Evolutionary conservation across 352 stramenopile genomes (phyloP), one percentile per base, ranked within the genome.

Genomic region (Blastocystis sp.): DNA sequence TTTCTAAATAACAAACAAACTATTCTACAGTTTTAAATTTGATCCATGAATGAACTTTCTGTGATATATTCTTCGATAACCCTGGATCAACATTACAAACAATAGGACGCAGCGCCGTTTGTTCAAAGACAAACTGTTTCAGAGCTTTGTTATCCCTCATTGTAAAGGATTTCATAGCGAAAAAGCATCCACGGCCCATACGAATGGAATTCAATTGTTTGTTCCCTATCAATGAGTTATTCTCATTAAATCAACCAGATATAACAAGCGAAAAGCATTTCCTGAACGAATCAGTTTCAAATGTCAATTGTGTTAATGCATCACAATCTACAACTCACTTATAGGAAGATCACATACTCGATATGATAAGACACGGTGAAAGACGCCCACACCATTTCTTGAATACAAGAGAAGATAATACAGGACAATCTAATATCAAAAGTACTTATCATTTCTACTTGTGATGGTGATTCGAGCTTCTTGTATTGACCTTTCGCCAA

Each of bases 181-280:
- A 3, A 54, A 81, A 81, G 48, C 70, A 81, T n/a, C 70, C 42
- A 13, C 48, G 11, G 42, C 70, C 48, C 22, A 81, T 17, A n/a
- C 19, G 17, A 19, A 81, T 33, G n/a, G 6, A 44, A 9, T 13
- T 19, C 5, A 81, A 22, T 15, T 17, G 17, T 9, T 9, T 13
- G 35, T 81, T 81, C 4, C 11, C 70, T 81, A 59, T 27, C 17
- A 4, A 30, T 73, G 17, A 81, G 24, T 17, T 33, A n/a, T 59
- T 17, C 30, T 15, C 70, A 19, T 24, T 0, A 40, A n/a, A 33
- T 48, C 13, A 13, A 81, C 70, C n/a, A 4, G 19, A 22, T 24
- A 81, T 64, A n/a, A 24, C 15, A 27, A 81, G 22, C 33, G 24
- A n/a, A 22, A 9, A 24, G 42, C 48, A 66, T n/a, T 81, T 60